These are phyloP conservation scores for Balamuthia mandrillaris DNA, from an alignment of 208 protist species.

Conservation along the genomic window DNA sequence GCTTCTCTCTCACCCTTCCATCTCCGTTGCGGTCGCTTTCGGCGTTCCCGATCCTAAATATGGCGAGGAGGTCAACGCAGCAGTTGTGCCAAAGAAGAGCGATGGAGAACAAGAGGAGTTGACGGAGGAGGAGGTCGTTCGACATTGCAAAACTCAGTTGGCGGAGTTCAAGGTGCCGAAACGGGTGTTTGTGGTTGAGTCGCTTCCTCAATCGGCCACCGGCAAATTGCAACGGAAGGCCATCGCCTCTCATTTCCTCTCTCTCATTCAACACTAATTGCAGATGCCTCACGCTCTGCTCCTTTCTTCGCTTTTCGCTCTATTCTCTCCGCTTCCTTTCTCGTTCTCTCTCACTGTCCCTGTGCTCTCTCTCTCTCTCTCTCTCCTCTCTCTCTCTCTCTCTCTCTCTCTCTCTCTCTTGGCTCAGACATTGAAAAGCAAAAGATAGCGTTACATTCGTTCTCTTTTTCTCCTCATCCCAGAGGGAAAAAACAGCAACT, in stretches of 20 bases:
- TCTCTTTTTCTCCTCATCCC: too few species aligned
- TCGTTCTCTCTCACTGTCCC: too few species aligned
- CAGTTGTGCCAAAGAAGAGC: conserved; percentile 54
- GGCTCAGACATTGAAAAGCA: too few species aligned
- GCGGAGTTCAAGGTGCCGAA: conserved; percentile 62
- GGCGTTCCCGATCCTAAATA: conserved; percentile 62
- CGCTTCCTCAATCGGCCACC: conserved; percentile 64
- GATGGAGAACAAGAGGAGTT: background rate
- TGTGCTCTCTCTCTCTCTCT: too few species aligned
- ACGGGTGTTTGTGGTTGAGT: conserved; percentile 48
- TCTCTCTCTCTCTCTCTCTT: too few species aligned
- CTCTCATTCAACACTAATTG: background rate
- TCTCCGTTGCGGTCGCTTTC: conserved; percentile 64
- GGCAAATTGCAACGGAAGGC: conserved; percentile 67
- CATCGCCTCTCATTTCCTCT: conserved; percentile 55
- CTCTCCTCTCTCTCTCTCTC: too few species aligned
- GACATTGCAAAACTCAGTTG: conserved; percentile 43
- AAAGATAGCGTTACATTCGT: too few species aligned
- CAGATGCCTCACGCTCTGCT: too few species aligned
- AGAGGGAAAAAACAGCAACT: too few species aligned
- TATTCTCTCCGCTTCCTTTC: too few species aligned
- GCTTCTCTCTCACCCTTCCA: conserved; percentile 41
- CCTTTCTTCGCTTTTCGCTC: too few species aligned
- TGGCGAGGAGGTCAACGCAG: conserved; percentile 62
- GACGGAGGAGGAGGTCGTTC: conserved; percentile 13